These are phyloP conservation scores for Pedinophyceae sp. DNA, from an alignment of 139 green algal species.

Conservation along the genomic window DNA sequence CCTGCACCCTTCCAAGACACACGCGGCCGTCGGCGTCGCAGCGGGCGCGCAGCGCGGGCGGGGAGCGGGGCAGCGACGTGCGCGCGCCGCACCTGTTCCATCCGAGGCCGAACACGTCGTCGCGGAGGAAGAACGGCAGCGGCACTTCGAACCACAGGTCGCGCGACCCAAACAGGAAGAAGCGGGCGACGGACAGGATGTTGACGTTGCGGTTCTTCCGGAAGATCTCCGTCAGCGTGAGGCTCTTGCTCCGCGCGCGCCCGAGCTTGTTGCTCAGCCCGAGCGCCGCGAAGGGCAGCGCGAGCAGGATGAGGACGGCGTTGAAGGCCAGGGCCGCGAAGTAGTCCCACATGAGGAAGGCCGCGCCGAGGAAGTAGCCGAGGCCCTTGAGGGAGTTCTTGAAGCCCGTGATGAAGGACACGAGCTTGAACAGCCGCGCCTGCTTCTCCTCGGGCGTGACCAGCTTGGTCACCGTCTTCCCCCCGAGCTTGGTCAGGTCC, in stretches of 20 bases:
- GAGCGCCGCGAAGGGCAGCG: constrained; percentile 50
- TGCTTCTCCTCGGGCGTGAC: constrained; percentile 71
- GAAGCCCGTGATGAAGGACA: constrained; percentile 63
- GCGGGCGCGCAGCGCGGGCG: no score
- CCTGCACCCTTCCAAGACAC: no score
- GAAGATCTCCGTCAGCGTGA: constrained; percentile 39
- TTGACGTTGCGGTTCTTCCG: constrained; percentile 59
- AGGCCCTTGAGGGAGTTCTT: constrained; percentile 72
- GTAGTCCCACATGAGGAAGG: constrained; percentile 40
- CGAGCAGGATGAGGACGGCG: constrained; percentile 36
- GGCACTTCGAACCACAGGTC: constrained; percentile 73
- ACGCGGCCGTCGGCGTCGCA: no score
- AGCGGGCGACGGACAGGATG: constrained; percentile 34
- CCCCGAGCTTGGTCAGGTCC: constrained; percentile 74
- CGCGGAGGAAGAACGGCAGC: constrained; percentile 71
- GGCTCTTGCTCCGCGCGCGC: constrained; percentile 42
- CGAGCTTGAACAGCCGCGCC: constrained; percentile 55
- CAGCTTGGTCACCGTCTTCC: constrained; percentile 67
- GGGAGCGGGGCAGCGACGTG: no score
- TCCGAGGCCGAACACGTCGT: constrained; percentile 34
- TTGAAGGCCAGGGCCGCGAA: constrained; percentile 44
- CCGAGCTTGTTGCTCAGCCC: constrained; percentile 40
- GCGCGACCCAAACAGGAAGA: constrained; percentile 27
- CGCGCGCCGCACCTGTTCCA: no score
- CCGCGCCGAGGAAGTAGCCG: constrained; percentile 72